Evolutionary conservation across 2,329 filamentous ascomycete species (phyloP).

Genomic region (Neonectria neomacrospora): DNA sequence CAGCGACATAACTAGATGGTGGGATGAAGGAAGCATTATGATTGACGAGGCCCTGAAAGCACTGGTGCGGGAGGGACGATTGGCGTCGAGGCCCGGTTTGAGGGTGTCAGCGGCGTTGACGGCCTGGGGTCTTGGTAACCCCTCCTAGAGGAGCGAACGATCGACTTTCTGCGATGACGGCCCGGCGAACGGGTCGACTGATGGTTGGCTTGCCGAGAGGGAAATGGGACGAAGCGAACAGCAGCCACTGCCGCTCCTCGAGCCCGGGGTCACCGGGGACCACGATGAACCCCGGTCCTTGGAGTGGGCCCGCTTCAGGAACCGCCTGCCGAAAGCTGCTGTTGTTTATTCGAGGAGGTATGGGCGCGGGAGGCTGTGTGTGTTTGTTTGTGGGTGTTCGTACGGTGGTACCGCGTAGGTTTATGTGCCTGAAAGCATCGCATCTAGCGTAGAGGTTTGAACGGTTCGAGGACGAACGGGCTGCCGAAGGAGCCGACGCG

Average conservation of each 20-base stretch:
- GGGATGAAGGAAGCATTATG: constrained; percentile 15
- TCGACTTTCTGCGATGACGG: constrained; percentile 36
- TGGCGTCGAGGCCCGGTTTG: constrained; percentile 5
- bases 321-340: constrained; percentile 1
- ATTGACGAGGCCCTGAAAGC: constrained; percentile 6
- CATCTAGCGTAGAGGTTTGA: background rate
- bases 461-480: background rate
- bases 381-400: background rate
- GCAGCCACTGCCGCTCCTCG: constrained; percentile 20
- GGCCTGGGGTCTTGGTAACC: constrained; percentile 4
- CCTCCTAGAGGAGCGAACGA: constrained; percentile 27
- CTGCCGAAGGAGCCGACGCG: background rate
- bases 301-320: constrained; percentile 22
- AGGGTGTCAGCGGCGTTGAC: background rate
- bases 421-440: constrained; percentile 4
- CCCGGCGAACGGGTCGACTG: constrained; percentile 38
- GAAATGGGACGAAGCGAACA: constrained; percentile 13
- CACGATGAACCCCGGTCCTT: constrained; percentile 13
- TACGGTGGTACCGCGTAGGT: background rate
- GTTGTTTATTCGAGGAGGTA: constrained; percentile 1
- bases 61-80: constrained; percentile 9
- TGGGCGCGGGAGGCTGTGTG: background rate
- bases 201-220: constrained; percentile 13
- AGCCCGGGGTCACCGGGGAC: constrained; percentile 19
- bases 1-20: constrained; percentile 15